phyloP scores from a whole-genome alignment of 75 land plant genomes.

The Adiantum capillusveneris region DNA sequence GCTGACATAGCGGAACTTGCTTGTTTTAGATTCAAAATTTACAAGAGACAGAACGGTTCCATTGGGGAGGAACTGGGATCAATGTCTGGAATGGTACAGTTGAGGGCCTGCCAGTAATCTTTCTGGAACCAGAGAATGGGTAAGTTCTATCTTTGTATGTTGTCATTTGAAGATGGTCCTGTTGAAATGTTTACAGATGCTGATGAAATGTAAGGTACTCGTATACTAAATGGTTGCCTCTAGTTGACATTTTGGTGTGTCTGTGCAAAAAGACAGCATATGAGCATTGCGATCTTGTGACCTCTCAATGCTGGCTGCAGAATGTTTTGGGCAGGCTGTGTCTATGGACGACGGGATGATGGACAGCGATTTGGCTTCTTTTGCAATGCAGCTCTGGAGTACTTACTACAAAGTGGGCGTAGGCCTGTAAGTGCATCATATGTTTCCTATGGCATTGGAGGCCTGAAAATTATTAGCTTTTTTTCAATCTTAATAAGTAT shows the following conservation, averaged over 20 bases:
- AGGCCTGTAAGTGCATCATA: constrained; percentile 87
- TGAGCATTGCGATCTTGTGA: too few relatives aligned
- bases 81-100: constrained; percentile 85
- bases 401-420: constrained; percentile 56
- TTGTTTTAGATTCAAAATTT: constrained; percentile 66
- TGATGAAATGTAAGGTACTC: too few relatives aligned
- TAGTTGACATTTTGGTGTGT: background rate
- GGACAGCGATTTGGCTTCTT: constrained; percentile 78
- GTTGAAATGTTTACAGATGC: too few relatives aligned
- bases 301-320: constrained; percentile 33
- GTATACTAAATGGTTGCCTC: too few relatives aligned
- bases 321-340: constrained; percentile 69
- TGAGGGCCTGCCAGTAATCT: constrained; percentile 71
- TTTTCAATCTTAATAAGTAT: background rate
- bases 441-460: background rate
- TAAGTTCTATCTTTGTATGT: too few relatives aligned
- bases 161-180: too few relatives aligned
- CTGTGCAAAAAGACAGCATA: too few relatives aligned
- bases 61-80: constrained; percentile 66
- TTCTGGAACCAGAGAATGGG: constrained; percentile 89
- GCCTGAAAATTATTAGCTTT: background rate
- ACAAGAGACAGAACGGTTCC: constrained; percentile 29
- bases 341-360: constrained; percentile 78
- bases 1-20: too few relatives aligned
- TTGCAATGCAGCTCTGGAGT: constrained; percentile 81